Evolutionary conservation across 164 flowering plant species (phyloP).

Genomic region (Saururus chinensis): DNA sequence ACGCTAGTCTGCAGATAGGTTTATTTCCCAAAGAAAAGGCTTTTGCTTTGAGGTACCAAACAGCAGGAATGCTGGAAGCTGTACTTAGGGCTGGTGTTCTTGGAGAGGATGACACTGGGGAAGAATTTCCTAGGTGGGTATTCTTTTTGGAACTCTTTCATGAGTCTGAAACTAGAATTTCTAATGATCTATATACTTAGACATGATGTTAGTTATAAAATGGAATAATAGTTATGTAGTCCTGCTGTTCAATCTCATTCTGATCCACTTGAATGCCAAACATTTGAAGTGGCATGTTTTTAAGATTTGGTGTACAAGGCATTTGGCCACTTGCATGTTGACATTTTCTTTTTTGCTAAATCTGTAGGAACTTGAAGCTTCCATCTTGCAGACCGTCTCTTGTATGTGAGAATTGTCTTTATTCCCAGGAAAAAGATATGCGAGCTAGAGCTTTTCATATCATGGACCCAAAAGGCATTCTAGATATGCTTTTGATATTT

Average conservation of each 20-base stretch:
- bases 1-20: slow-evolving; percentile 77
- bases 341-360: background rate
- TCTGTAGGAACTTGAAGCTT: slow-evolving; percentile 73
- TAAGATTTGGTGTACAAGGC: background rate
- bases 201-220: background rate
- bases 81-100: slow-evolving; percentile 83
- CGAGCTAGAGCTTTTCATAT: slow-evolving; percentile 88
- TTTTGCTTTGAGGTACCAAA: slow-evolving; percentile 79
- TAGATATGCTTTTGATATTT: slow-evolving; percentile 79
- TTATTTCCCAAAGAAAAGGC: slow-evolving; percentile 78
- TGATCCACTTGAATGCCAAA: background rate
- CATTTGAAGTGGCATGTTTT: background rate
- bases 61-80: slow-evolving; percentile 90
- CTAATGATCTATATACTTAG: background rate
- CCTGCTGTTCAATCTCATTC: background rate
- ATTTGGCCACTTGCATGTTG: background rate
- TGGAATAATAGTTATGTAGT: too few species aligned
- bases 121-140: slow-evolving; percentile 86
- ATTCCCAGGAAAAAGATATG: slow-evolving; percentile 53
- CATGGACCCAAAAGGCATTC: slow-evolving; percentile 71
- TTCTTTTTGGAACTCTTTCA: background rate
- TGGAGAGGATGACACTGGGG: slow-evolving; percentile 95
- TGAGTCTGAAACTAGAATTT: background rate
- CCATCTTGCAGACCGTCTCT: slow-evolving; percentile 79
- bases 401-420: slow-evolving; percentile 89